phyloP scores from a whole-genome alignment of 164 flowering plant genomes.

The Taxillus chinensis region DNA sequence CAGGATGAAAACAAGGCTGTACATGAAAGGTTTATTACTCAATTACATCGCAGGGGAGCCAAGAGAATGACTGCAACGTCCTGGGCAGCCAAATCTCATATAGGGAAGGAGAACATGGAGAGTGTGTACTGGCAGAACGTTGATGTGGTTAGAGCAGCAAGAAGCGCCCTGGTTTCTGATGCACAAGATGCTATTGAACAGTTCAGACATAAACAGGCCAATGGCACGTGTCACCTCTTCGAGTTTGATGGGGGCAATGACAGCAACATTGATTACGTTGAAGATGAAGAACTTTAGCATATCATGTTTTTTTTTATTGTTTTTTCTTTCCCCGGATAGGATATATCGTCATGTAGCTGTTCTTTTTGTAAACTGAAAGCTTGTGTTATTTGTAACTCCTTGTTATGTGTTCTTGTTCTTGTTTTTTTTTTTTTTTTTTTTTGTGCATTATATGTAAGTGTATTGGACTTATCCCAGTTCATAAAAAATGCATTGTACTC shows the following conservation, averaged over 20 bases:
- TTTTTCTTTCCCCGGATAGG: no score
- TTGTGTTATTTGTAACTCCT: no score
- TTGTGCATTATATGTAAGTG: no score
- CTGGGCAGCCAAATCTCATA: slow-evolving; percentile 11
- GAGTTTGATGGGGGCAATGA: slow-evolving; percentile 28
- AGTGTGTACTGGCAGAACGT: slow-evolving; percentile 10
- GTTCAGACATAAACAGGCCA: slow-evolving; percentile 27
- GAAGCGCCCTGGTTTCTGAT: slow-evolving; percentile 37
- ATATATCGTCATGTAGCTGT: no score
- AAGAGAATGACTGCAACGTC: slow-evolving; percentile 37
- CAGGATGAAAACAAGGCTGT: slow-evolving; percentile 59
- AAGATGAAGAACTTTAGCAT: slow-evolving; percentile 5
- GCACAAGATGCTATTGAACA: slow-evolving; percentile 43
- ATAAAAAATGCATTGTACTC: no score
- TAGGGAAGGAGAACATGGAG: slow-evolving; percentile 12
- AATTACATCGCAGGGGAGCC: slow-evolving; percentile 60
- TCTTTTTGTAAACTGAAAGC: no score
- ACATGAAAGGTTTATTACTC: slow-evolving; percentile 84
- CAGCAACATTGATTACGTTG: slow-evolving; percentile 16
- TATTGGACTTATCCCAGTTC: no score
- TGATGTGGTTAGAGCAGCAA: slow-evolving; percentile 41
- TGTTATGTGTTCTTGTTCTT: no score
- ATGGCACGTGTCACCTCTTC: slow-evolving; percentile 10
- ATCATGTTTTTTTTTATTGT: no score
- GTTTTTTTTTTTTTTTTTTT: no score